Evolutionary conservation across 2,329 filamentous ascomycete genomes (phyloP).

Genomic region (Botrytis galanthina): DNA sequence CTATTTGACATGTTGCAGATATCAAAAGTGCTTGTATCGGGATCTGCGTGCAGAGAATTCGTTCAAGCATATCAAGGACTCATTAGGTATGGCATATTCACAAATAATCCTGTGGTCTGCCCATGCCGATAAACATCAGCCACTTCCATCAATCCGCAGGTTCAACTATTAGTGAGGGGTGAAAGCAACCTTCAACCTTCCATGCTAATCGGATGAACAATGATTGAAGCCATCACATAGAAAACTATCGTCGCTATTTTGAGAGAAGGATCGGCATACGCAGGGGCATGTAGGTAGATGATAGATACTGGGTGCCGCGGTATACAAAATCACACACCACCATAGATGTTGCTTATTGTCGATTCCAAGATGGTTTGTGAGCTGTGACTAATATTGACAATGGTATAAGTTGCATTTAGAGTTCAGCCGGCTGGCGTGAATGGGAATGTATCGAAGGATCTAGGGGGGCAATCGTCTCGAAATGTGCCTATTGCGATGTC

Average conservation of each 20-base stretch:
- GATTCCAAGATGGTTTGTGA: background rate
- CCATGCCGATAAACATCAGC: slow-evolving; percentile 12
- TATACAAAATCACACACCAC: slow-evolving; percentile 2
- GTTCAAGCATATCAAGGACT: slow-evolving; percentile 20
- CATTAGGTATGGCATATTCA: slow-evolving; percentile 21
- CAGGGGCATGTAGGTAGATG: slow-evolving; percentile 3
- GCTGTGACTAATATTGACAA: background rate
- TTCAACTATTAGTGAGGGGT: slow-evolving; percentile 14
- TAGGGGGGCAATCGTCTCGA: background rate
- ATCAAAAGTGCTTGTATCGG: background rate
- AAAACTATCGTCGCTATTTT: slow-evolving; percentile 7
- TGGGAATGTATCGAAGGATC: background rate
- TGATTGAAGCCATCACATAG: background rate
- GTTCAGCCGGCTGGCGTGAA: background rate
- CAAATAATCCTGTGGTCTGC: slow-evolving; percentile 16
- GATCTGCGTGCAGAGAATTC: slow-evolving; percentile 6
- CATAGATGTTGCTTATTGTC: slow-evolving; percentile 10
- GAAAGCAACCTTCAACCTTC: slow-evolving; percentile 3
- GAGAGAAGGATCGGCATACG: background rate
- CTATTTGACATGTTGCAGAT: slow-evolving; percentile 3
- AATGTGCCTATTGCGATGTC: slow-evolving; percentile 8
- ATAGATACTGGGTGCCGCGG: slow-evolving; percentile 5
- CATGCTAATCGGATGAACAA: background rate
- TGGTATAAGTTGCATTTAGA: background rate
- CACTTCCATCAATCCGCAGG: slow-evolving; percentile 6